These are phyloP conservation scores for Dipodascus albidus DNA, from an alignment of 805 yeast species.

Conservation along the genomic window DNA sequence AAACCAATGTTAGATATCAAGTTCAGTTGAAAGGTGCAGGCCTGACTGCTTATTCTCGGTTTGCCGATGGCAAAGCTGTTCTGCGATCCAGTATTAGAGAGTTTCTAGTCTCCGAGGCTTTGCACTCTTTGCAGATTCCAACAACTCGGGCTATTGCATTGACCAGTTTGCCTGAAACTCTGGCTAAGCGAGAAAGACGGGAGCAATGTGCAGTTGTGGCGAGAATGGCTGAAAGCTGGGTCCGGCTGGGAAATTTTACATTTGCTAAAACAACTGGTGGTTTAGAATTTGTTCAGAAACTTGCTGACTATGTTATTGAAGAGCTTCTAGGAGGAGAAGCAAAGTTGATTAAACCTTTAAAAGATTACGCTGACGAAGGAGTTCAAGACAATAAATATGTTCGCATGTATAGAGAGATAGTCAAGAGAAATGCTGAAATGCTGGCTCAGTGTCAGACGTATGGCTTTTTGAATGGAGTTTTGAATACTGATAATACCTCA, in stretches of 20 bases:
- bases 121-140: slow-evolving; percentile 75
- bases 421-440: slow-evolving; percentile 60
- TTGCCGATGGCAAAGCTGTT: slow-evolving; percentile 96
- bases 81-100: slow-evolving; percentile 81
- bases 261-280: slow-evolving; percentile 66
- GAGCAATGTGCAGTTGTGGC: slow-evolving; percentile 81
- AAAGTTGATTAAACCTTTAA: slow-evolving; percentile 18
- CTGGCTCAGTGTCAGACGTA: slow-evolving; percentile 84
- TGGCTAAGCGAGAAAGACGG: slow-evolving; percentile 54
- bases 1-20: slow-evolving; percentile 38
- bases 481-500: slow-evolving; percentile 90
- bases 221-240: slow-evolving; percentile 77
- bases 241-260: slow-evolving; percentile 83
- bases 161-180: slow-evolving; percentile 59
- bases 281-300: slow-evolving; percentile 42
- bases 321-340: slow-evolving; percentile 41
- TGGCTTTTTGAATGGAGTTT: slow-evolving; percentile 88
- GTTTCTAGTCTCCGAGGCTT: slow-evolving; percentile 71
- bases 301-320: slow-evolving; percentile 64
- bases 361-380: slow-evolving; percentile 15
- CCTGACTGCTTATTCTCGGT: slow-evolving; percentile 79
- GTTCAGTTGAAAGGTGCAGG: slow-evolving; percentile 91
- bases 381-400: slow-evolving; percentile 50
- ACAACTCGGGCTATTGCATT: slow-evolving; percentile 74
- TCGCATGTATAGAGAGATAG: slow-evolving; percentile 57